Evolutionary conservation across 495 filamentous ascomycete genomes (phyloP), one percentile per base, ranked within the genome.

Genomic region (Penicillium atrosanguineum): DNA sequence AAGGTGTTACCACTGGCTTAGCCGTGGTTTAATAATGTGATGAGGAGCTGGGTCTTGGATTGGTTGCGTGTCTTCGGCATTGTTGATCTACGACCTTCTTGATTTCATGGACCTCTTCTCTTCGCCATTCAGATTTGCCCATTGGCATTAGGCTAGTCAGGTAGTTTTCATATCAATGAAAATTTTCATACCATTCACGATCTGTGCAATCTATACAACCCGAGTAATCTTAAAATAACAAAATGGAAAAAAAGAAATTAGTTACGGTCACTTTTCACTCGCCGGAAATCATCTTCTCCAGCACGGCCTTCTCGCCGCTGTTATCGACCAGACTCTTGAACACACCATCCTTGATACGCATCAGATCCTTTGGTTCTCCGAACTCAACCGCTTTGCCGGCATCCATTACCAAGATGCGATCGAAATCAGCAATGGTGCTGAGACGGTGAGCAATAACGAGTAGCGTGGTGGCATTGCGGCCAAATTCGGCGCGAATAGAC

Each of bases 391-490:
- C 87, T 44, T 67, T 69, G 3, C 91, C 91, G 19, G 87, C 87
- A 53, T 85, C 86, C 68, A 96, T 75, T 9, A 95, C 90, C 21
- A 94, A 75, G 50, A 96, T 91, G 34, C 81, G 79, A 68, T 95
- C 91, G 50, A 93, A 94, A 61, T 94, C 88, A 4, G 85, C 86
- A 66, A 95, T 90, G 0, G 91, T 95, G 64, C 86, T 89, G 18
- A 96, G 67, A 3, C 91, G 81, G 65, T 96, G 91, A 9, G 91
- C 91, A 62, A 96, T 93, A 2, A 94, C 90, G n/a, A 95, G 62
- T 9, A 95, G 67, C 0, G 90, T 92, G 11, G 79, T 77, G n/a
- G 83, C 82, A 52, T 85, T 80, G 8, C 75, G 79, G 9, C 71
- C 72, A 50, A 94, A 95, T 64, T 91, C 88, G 44, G 88, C 83